Evolutionary conservation across 345 rosid genomes (phyloP).

Genomic region (Lagerstroemia speciosa): DNA sequence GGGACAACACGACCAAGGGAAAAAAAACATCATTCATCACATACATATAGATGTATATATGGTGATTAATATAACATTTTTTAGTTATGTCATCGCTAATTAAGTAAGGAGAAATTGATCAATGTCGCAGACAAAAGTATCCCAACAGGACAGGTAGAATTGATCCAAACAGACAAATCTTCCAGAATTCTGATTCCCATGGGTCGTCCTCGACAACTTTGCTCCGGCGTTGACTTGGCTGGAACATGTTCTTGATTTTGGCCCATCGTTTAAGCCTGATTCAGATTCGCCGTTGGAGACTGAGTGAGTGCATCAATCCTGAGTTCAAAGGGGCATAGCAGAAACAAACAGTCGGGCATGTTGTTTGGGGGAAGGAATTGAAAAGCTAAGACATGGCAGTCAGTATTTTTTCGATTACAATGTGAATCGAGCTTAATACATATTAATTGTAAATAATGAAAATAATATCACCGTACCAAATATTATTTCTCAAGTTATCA

Average conservation of each 20-base stretch:
- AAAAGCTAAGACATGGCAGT: background rate
- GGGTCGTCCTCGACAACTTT: background rate
- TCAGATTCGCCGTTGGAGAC: background rate
- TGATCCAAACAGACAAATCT: background rate
- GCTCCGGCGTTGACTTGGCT: background rate
- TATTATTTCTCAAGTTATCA: no score
- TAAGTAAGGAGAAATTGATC: background rate
- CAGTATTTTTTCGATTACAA: background rate
- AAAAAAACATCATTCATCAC: background rate
- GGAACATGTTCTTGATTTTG: background rate
- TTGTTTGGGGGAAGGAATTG: background rate
- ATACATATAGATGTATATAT: background rate
- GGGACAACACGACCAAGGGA: background rate
- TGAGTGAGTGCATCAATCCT: background rate
- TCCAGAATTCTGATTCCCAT: background rate
- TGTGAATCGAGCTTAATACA: no score
- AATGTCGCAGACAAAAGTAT: background rate
- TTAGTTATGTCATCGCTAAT: background rate
- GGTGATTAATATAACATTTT: background rate
- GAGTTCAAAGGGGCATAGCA: background rate
- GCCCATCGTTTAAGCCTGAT: no score
- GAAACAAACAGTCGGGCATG: background rate
- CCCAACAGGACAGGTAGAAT: background rate
- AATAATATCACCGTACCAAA: no score
- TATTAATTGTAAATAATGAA: no score